Percentiles rank a stretch among this genome's conserved stretches.
Evolutionary conservation across 148 eudicot genomes (phyloP).

Genomic region (Amaranthus cruentus): DNA sequence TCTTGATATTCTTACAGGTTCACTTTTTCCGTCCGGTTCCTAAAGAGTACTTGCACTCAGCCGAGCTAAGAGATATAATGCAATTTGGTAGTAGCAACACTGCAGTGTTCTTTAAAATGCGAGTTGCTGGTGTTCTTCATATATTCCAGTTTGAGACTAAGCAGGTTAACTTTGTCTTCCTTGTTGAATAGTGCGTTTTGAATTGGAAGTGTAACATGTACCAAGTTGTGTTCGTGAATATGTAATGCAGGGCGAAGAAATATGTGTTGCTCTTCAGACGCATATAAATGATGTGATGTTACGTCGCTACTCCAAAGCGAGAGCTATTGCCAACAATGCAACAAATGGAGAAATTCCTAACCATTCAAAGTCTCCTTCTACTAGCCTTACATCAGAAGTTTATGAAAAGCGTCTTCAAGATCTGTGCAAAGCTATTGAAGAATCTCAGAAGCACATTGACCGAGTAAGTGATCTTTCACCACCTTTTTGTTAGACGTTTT

Average conservation of each 20-base stretch:
- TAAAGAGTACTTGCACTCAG: conserved; percentile 93
- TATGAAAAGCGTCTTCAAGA: conserved; percentile 77
- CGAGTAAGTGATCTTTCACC: conserved; percentile 39
- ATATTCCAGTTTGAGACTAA: conserved; percentile 98
- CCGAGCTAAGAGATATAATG: conserved; percentile 96
- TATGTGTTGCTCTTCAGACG: conserved; percentile 98
- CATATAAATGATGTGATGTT: conserved; percentile 99
- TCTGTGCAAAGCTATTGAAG: conserved; percentile 75
- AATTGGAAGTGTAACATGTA: background rate
- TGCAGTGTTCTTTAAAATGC: conserved; percentile 97
- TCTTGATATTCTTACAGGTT: conserved; percentile 42
- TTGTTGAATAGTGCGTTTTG: background rate
- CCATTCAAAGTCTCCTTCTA: conserved; percentile 45
- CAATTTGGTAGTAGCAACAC: conserved; percentile 99
- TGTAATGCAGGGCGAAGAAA: conserved; percentile 82
- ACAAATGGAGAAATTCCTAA: conserved; percentile 54
- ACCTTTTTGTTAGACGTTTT: background rate
- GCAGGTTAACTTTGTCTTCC: conserved; percentile 47
- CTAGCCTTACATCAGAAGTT: conserved; percentile 34
- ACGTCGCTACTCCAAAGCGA: conserved; percentile 97
- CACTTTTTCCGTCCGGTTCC: conserved; percentile 99
- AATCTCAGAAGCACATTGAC: conserved; percentile 63
- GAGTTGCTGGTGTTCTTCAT: conserved; percentile 98
- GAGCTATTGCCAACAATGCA: conserved; percentile 56
- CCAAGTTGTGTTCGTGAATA: conserved; percentile 7